Base-by-base conservation (phyloP, 83 land plant genomes). In the Isoetes engelmannii region DNA sequence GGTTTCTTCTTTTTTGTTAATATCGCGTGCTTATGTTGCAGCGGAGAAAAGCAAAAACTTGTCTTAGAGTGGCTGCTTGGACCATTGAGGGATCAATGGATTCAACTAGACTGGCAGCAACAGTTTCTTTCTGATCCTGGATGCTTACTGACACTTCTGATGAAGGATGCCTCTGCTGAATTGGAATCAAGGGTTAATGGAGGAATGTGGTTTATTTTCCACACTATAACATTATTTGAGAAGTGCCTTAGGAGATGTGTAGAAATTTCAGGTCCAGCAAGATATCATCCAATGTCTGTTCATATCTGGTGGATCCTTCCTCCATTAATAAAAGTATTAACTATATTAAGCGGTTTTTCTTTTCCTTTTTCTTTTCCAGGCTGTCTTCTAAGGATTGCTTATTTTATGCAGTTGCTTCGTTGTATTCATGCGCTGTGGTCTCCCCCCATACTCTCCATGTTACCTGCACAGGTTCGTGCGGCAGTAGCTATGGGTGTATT, bases 291-390 rank as follows among this genome's bases (percentile, higher is more conserved):
- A 44, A 80, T 95, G 84, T 77, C 83, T 63, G 59, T 79, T 45
- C 97, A 89, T 81, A 61, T 95, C 51, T 65, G 78, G 28, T 95
- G 99, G 99, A 95, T 95, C 72, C 46, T 92, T 41, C 87, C 94
- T 47, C 97, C 99, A 74, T 87, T 95, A 5, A 71, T 95, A n/a
- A 83, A 81, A 79, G 97, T 93, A 20, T 51, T 0, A 12, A 51
- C 55, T 51, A 15, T 51, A 51, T 51, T 51, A 28, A 28, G 37
- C 37, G 37, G 37, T 28, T 28, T 28, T 51, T 51, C 3, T 28
- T 28, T 51, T 51, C 3, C 17, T 17, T 12, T 51, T 51, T 17
- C 13, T 12, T 12, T 12, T 51, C 15, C 13, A 51, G 55, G 55
- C 55, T 1, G 17, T 12, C 17, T 12, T 12, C 55, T 28, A 28